phyloP scores from a whole-genome alignment of 805 yeast species.

The Hanseniaspora occidentalis region DNA sequence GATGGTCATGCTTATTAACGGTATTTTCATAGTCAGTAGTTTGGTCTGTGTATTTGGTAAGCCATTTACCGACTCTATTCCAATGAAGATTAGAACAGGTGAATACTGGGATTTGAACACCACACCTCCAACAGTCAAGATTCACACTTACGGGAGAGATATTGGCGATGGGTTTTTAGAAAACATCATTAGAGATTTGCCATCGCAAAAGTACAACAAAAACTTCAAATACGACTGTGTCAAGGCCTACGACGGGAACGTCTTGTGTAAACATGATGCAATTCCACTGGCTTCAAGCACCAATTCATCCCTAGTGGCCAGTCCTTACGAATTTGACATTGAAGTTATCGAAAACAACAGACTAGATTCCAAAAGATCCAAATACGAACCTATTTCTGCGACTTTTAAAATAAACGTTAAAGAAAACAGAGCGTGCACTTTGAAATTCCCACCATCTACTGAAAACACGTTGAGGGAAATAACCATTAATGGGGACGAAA shows the following conservation, averaged over 20 bases:
- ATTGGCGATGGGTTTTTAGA: conserved; percentile 13
- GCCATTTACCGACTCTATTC: conserved; percentile 53
- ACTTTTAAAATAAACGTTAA: conserved; percentile 45
- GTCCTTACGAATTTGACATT: conserved; percentile 33
- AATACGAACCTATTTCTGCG: conserved; percentile 54
- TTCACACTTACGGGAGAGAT: neutral
- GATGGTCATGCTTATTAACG: conserved; percentile 29
- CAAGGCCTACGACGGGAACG: no score
- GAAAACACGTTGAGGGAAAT: conserved; percentile 47
- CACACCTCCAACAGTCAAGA: conserved; percentile 4
- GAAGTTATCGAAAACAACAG: conserved; percentile 40
- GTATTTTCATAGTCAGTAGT: conserved; percentile 28
- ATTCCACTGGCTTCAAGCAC: conserved; percentile 37
- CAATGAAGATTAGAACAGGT: conserved; percentile 60
- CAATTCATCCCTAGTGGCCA: conserved; percentile 26
- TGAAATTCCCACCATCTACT: conserved; percentile 37
- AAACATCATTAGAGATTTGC: conserved; percentile 31
- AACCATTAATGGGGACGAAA: conserved; percentile 24
- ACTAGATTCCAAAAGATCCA: conserved; percentile 30
- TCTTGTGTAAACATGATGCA: conserved; percentile 44
- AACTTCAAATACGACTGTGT: no score
- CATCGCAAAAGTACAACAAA: conserved; percentile 32
- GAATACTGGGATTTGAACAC: conserved; percentile 43
- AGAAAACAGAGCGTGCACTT: conserved; percentile 51
- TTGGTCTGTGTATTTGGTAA: conserved; percentile 26